Percentiles rank a stretch among this genome's conserved stretches.
These are phyloP conservation scores for Cryptosporidium parvum DNA, from an alignment of 169 alveolate species.

Conservation along the genomic window DNA sequence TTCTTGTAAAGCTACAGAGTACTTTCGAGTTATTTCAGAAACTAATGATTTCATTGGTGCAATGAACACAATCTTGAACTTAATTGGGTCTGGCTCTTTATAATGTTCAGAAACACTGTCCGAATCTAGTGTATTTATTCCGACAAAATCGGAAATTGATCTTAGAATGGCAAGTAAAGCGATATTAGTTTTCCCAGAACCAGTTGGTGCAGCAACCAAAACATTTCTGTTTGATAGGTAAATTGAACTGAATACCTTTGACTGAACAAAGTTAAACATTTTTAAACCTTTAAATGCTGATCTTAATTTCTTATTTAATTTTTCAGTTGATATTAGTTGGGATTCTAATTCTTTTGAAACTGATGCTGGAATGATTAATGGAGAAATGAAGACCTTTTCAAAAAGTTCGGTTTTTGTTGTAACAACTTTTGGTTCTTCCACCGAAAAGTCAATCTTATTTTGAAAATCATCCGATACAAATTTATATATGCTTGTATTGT, in stretches of 20 bases:
- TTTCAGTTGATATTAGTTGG: conserved; percentile 8
- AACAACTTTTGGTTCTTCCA: conserved; percentile 8
- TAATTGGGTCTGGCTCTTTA: conserved; percentile 15
- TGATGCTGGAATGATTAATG: conserved; percentile 38
- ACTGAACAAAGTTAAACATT: conserved; percentile 94
- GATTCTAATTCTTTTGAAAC: conserved; percentile 10
- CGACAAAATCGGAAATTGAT: conserved; percentile 84
- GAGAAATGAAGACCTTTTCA: conserved; percentile 46
- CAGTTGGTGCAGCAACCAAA: conserved; percentile 99
- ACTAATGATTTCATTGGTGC: conserved; percentile 99
- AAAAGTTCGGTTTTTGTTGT: background rate
- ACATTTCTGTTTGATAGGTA: conserved; percentile 93
- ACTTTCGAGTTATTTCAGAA: conserved; percentile 85
- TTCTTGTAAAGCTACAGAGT: conserved; percentile 77
- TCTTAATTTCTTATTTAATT: background rate
- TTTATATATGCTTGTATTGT: background rate
- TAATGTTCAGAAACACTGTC: background rate
- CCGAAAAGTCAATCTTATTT: background rate
- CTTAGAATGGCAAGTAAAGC: conserved; percentile 97
- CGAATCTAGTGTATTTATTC: background rate
- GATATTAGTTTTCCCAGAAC: conserved; percentile 99
- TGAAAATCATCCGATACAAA: background rate
- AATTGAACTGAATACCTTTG: conserved; percentile 94
- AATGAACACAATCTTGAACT: conserved; percentile 96
- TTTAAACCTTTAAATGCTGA: conserved; percentile 79